Evolutionary conservation across 371 early-diverging fungal genomes (phyloP), one percentile per base, ranked within the genome.

Genomic region (Phascolomyces articulosus): DNA sequence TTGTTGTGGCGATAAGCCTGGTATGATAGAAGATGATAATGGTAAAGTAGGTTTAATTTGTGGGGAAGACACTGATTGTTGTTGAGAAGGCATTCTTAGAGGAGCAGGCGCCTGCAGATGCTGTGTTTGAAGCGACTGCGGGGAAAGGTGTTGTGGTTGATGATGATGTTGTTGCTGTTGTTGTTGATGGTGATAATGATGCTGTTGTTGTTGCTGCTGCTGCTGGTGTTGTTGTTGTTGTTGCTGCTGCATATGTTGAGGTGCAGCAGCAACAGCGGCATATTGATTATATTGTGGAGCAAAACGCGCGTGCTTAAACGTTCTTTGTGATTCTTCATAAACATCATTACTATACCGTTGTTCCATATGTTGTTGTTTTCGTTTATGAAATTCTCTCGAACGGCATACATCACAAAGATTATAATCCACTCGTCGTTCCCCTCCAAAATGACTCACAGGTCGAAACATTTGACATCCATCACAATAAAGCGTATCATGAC

Each of bases 151-250:
- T 49, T 68, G 59, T 49, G 38, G 51, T 24, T 60, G 66, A 15
- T 56, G 69, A n/a, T n/a, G 27, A 58, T 40, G 49, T 47, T 68
- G 58, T 48, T 48, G 51, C 40, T 60, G 66, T 16, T 56, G 69
- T 54, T 60, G 38, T 13, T 61, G 63, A 21, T n/a, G n/a, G n/a
- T n/a, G n/a, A n/a, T n/a, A n/a, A n/a, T 54, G 58, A n/a, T 26
- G 16, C 18, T 55, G 64, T 18, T 61, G 65, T 27, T 55, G 29
- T 4, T 64, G 60, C 27, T 62, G 67, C 28, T 34, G 34, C 29
- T 59, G 44, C 0, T 44, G 44, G 0, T 44, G 44, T 1, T 54
- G 54, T 3, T 28, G 24, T 24, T 54, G 54, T 24, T 27, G 24
- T 15, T 54, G 54, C 24, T 54, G 54, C 23, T 54, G 38, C 40